Evolutionary conservation across 1,139 yeast species (phyloP).

Genomic region (Pichia sp.): DNA sequence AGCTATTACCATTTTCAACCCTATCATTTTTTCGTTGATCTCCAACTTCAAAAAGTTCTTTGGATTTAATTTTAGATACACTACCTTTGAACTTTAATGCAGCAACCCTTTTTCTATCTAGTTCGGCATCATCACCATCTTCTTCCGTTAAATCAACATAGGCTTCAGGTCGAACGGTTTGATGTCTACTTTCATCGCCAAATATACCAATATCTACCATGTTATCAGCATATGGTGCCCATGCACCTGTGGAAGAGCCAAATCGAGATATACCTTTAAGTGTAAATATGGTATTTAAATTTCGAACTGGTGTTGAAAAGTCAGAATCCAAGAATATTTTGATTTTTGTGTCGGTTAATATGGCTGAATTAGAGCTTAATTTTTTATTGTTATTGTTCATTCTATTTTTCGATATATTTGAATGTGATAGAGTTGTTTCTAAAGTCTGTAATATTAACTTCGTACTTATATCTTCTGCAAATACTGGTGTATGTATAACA

Average conservation of each 20-base stretch:
- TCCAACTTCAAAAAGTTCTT: conserved; percentile 39
- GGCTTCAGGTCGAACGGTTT: conserved; percentile 24
- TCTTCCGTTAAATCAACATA: conserved; percentile 19
- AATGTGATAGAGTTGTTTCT: conserved; percentile 45
- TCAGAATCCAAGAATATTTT: conserved; percentile 14
- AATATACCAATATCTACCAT: conserved; percentile 63
- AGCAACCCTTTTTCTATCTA: conserved; percentile 39
- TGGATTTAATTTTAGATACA: conserved; percentile 31
- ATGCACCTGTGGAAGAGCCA: conserved; percentile 58
- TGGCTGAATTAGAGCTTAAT: neutral
- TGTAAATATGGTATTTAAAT: conserved; percentile 53
- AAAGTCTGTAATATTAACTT: conserved; percentile 59
- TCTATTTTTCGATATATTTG: conserved; percentile 32
- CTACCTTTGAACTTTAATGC: conserved; percentile 60
- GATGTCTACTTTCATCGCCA: conserved; percentile 35
- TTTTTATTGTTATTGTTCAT: neutral
- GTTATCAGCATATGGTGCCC: conserved; percentile 71
- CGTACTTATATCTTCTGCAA: conserved; percentile 45
- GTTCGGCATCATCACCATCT: conserved; percentile 2
- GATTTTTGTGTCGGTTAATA: neutral
- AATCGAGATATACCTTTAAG: conserved; percentile 61
- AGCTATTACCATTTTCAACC: conserved; percentile 26
- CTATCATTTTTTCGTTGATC: conserved; percentile 22
- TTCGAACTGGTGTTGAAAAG: conserved; percentile 42
- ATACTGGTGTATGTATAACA: conserved; percentile 56